Evolutionary conservation across 768 basidiomycete species (phyloP).

Genomic region (Punctularia strigosozonata): DNA sequence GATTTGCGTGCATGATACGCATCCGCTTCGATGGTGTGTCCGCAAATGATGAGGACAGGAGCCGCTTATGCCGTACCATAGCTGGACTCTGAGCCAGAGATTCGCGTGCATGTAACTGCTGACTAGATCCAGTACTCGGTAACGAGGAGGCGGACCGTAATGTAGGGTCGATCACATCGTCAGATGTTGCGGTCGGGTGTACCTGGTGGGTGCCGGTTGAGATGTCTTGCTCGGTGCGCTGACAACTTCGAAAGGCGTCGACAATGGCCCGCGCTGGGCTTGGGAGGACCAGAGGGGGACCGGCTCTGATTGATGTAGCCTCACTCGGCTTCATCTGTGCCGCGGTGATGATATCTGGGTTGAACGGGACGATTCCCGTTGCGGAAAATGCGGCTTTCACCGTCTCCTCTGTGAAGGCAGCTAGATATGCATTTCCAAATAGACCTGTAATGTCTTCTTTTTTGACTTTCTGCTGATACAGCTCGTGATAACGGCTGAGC

Average conservation of each 20-base stretch:
- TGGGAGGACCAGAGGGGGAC: conserved; percentile 2
- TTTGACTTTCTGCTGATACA: not conserved
- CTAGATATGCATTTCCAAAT: conserved; percentile 6
- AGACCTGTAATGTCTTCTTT: conserved; percentile 9
- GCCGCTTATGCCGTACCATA: not conserved
- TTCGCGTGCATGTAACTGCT: not conserved
- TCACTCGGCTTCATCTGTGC: conserved; percentile 11
- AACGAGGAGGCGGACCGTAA: not conserved
- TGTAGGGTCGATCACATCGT: not conserved
- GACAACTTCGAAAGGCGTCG: not conserved
- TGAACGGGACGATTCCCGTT: conserved; percentile 10
- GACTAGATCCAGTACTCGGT: not conserved
- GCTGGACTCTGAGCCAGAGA: not conserved
- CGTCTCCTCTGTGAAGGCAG: conserved; percentile 8
- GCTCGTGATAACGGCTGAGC: conserved; percentile 5
- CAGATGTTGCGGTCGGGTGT: not conserved
- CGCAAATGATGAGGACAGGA: conserved; percentile 9
- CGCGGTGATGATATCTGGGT: conserved; percentile 8
- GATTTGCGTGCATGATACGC: conserved; percentile 7
- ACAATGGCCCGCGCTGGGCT: conserved; percentile 4
- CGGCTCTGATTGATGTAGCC: conserved; percentile 3
- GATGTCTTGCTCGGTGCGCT: too few species aligned
- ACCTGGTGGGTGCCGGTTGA: not conserved
- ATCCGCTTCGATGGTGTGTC: conserved; percentile 14
- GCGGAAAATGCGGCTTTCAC: conserved; percentile 9